Evolutionary conservation across 495 filamentous ascomycete species (phyloP).

Genomic region (Sphaerosporella brunnea): DNA sequence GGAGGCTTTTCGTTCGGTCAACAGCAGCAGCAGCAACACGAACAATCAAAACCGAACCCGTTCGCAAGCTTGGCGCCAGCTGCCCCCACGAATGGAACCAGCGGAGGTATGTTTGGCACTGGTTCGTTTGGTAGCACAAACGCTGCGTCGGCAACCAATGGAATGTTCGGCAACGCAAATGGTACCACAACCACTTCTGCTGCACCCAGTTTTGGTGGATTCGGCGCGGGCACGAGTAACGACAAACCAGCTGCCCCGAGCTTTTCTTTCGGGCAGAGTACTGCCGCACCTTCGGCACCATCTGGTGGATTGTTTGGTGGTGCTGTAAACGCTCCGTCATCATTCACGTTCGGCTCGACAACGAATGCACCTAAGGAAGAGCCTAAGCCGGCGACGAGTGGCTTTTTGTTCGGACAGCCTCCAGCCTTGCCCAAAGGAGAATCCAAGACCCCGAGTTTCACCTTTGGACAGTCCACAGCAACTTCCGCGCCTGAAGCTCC

Average conservation of each 20-base stretch:
- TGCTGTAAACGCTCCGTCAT: slow-evolving; percentile 6
- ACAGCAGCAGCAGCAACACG: slow-evolving; percentile 11
- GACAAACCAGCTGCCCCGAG: slow-evolving; percentile 9
- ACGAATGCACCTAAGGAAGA: neutral
- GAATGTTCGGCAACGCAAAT: slow-evolving; percentile 20
- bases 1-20: slow-evolving; percentile 16
- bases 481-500: neutral
- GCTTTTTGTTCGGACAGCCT: neutral
- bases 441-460: too few species aligned
- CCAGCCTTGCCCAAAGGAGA: neutral
- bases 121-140: slow-evolving; percentile 4
- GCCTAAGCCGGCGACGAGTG: neutral
- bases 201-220: slow-evolving; percentile 10
- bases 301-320: slow-evolving; percentile 15
- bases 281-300: slow-evolving; percentile 4
- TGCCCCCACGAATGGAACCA: slow-evolving; percentile 9
- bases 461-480: too few species aligned
- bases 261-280: too few species aligned
- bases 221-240: slow-evolving; percentile 9
- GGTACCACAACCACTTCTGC: slow-evolving; percentile 9
- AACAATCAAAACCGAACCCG: slow-evolving; percentile 16
- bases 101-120: slow-evolving; percentile 8
- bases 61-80: slow-evolving; percentile 14
- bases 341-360: slow-evolving; percentile 20
- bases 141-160: neutral